Evolutionary conservation across 192 early-diverging fungal species (phyloP).

Genomic region (Rhizophagus clarus): DNA sequence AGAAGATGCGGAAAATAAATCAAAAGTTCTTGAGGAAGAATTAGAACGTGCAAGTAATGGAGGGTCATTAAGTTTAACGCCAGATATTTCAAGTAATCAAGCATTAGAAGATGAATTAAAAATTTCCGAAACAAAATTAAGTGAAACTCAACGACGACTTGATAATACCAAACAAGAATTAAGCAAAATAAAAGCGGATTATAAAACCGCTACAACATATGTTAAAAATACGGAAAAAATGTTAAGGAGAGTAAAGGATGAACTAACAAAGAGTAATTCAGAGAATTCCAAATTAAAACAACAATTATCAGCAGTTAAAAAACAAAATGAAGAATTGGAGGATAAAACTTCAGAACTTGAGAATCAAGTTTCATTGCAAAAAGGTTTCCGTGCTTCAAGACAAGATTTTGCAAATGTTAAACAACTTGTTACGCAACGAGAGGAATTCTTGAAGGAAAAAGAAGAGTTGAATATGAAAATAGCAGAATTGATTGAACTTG

Average conservation of each 20-base stretch:
- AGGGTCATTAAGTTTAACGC: neutral
- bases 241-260: slow-evolving; percentile 40
- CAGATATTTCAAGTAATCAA: neutral
- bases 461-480: slow-evolving; percentile 1
- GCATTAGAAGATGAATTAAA: slow-evolving; percentile 21
- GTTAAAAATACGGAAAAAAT: slow-evolving; percentile 40
- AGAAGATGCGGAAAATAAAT: slow-evolving; percentile 29
- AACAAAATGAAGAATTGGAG: slow-evolving; percentile 38
- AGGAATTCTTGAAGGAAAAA: slow-evolving; percentile 24
- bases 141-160: slow-evolving; percentile 22
- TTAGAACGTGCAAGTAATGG: neutral
- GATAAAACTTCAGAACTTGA: slow-evolving; percentile 38
- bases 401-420: neutral
- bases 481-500: slow-evolving; percentile 10
- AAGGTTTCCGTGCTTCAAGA: slow-evolving; percentile 22
- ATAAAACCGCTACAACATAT: slow-evolving; percentile 40
- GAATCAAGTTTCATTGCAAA: slow-evolving; percentile 37
- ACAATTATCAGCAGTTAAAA: neutral
- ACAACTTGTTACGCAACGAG: slow-evolving; percentile 6
- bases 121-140: slow-evolving; percentile 7
- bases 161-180: slow-evolving; percentile 31
- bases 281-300: slow-evolving; percentile 17
- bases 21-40: slow-evolving; percentile 23
- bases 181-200: slow-evolving; percentile 46
- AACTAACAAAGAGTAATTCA: slow-evolving; percentile 27